Base-by-base conservation (phyloP, 108 stramenopile genomes). In the Skeletonema costatum region DNA sequence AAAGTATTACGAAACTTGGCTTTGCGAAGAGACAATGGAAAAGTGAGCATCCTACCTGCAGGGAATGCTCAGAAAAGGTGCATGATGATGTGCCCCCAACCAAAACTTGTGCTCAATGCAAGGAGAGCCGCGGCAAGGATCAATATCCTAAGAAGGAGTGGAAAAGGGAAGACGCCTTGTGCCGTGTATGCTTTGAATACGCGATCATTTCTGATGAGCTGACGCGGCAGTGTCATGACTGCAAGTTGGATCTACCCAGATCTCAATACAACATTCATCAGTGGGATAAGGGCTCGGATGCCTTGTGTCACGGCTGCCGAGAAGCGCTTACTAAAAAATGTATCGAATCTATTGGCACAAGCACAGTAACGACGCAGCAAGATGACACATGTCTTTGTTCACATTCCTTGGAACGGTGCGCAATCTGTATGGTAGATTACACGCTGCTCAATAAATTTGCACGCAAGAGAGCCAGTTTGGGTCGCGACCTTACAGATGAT, bases 321-420 rank as follows among this genome's bases (percentile, higher is more conserved):
- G 46, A 44, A 1, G 8, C 8, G 29, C 5, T 19, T 8, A 48
- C 21, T 13, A 21, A 46, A 19, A 68, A 50, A 29, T 29, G 4
- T 6, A 17, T 68, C 25, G n/a, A 33, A 14, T 48, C 44, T 16
- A 68, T 68, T 29, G 48, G 46, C n/a, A 50, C 38, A 7, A 25
- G 25, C 25, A 17, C 41, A 17, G 30, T 10, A 21, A 68, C 30
- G 25, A 48, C 31, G 1, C 46, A 50, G 21, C 50, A 44, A 10
- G 46, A 68, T 68, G 67, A 42, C 1, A 50, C 46, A 50, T 50
- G 21, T 19, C 30, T 68, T 3, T 68, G 67, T 48, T 31, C 46
- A 31, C 67, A 68, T 68, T 68, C 67, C 21, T 68, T 68, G 67
- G 67, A 68, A 32, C 42, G 67, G 12, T 68, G 67, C 30, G 67